phyloP scores from a whole-genome alignment of 108 stramenopile species.

The Phaeodactylum tricornutum region DNA sequence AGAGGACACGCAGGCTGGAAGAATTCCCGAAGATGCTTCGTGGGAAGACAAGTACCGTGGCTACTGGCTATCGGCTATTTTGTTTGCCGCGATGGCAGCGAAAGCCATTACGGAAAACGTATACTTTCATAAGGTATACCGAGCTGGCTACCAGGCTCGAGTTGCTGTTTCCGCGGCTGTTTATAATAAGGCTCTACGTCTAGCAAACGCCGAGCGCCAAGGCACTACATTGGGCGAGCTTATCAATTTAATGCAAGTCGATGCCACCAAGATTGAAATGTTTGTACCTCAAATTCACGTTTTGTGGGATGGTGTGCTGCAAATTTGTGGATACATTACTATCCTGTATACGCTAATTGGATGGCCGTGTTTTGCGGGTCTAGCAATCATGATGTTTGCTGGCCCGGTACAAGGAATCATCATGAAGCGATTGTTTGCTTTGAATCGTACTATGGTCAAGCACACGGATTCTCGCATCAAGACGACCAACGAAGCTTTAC shows the following conservation, averaged over 20 bases:
- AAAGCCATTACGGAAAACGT: slow-evolving; percentile 64
- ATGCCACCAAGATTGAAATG: slow-evolving; percentile 60
- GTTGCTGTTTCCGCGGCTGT: slow-evolving; percentile 63
- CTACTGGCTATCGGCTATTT: slow-evolving; percentile 54
- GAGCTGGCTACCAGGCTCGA: slow-evolving; percentile 21
- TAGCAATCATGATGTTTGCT: slow-evolving; percentile 58
- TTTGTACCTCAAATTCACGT: slow-evolving; percentile 63
- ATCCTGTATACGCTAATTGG: slow-evolving; percentile 65
- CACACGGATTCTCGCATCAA: slow-evolving; percentile 77
- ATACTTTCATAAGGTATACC: slow-evolving; percentile 53
- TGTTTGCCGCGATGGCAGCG: slow-evolving; percentile 40
- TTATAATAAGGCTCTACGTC: slow-evolving; percentile 77
- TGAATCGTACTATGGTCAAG: slow-evolving; percentile 60
- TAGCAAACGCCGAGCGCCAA: slow-evolving; percentile 55
- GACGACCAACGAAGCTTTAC: slow-evolving; percentile 81
- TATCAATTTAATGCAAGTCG: slow-evolving; percentile 89
- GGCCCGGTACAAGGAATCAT: slow-evolving; percentile 59
- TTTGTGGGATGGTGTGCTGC: slow-evolving; percentile 67
- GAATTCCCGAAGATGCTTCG: slow-evolving; percentile 27
- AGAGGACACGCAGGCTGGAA: slow-evolving; percentile 46
- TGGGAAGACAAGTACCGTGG: slow-evolving; percentile 40
- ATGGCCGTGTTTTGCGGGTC: slow-evolving; percentile 65
- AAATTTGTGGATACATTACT: slow-evolving; percentile 61
- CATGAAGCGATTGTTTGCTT: slow-evolving; percentile 52
- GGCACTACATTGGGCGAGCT: slow-evolving; percentile 66